Conservation (phyloP, 164 flowering plant genomes). For the Aristolochia californica region DNA sequence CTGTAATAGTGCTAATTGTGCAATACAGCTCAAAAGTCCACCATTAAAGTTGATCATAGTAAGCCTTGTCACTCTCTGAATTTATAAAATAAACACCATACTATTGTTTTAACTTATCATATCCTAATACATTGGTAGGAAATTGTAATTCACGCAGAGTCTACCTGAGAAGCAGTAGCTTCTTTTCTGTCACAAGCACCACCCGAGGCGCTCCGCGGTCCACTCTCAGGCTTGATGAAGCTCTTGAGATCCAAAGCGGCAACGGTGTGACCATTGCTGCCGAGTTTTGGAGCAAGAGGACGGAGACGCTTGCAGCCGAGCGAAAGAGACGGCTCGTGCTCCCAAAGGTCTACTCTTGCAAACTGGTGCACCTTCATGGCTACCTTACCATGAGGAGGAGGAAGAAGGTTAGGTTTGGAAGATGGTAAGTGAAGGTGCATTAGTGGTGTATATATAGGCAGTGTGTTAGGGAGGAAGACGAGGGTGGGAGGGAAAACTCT, state of each 20-base stretch:
- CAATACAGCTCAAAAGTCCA: background rate
- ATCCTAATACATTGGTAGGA: too few relatives aligned
- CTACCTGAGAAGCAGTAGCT: conserved; percentile 29
- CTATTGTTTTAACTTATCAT: too few relatives aligned
- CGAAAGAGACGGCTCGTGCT: conserved; percentile 62
- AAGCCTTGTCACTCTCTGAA: too few relatives aligned
- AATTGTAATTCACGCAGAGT: too few relatives aligned
- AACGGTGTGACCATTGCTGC: conserved; percentile 6
- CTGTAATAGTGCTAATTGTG: too few relatives aligned
- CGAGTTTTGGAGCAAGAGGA: conserved; percentile 67
- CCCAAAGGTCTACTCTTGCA: conserved; percentile 70
- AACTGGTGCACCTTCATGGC: conserved; percentile 94
- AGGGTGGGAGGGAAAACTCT: too few relatives aligned
- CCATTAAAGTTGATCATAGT: too few relatives aligned
- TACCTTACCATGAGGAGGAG: conserved; percentile 13
- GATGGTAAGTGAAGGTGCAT: background rate
- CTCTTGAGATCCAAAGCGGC: conserved; percentile 71
- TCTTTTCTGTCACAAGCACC: conserved; percentile 31
- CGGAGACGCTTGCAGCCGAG: conserved; percentile 81
- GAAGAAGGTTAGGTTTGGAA: background rate
- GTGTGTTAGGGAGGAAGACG: conserved; percentile 1
- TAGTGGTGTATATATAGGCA: background rate
- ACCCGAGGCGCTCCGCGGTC: conserved; percentile 31
- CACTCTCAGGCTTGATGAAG: conserved; percentile 70
- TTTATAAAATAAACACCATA: background rate